Conservation (phyloP, 352 stramenopile species). For the Globisporangium uncinulatum region DNA sequence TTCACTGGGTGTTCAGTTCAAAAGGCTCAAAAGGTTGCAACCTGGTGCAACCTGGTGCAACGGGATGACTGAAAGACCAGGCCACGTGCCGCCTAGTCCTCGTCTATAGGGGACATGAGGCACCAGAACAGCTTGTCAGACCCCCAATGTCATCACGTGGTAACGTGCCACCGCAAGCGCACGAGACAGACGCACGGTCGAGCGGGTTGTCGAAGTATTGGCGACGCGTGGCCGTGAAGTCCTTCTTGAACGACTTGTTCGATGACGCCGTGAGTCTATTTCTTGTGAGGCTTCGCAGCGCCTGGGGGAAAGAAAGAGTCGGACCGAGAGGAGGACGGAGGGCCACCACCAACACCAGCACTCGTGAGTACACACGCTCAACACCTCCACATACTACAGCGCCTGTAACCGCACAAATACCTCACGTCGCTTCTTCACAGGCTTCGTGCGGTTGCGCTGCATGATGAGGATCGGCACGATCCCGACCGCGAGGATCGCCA, state of each 20-base stretch:
- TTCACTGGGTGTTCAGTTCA: too few species aligned
- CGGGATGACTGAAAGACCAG: neutral
- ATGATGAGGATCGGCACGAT: slow-evolving; percentile 64
- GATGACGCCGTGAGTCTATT: slow-evolving; percentile 58
- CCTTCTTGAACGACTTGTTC: slow-evolving; percentile 36
- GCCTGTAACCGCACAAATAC: slow-evolving; percentile 22
- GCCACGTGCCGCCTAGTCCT: neutral
- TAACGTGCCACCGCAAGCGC: neutral
- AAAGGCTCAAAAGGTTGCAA: too few species aligned
- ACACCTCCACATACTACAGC: neutral
- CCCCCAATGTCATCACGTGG: neutral
- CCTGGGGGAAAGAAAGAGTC: slow-evolving; percentile 14
- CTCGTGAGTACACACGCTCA: neutral
- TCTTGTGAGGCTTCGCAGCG: slow-evolving; percentile 65
- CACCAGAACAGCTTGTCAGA: neutral
- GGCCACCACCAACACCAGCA: neutral
- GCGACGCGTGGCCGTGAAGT: slow-evolving; percentile 37
- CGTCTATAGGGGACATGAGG: neutral
- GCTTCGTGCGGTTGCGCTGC: slow-evolving; percentile 68
- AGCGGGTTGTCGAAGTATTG: slow-evolving; percentile 46
- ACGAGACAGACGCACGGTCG: slow-evolving; percentile 13
- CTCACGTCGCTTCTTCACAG: slow-evolving; percentile 68
- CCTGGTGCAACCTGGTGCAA: neutral
- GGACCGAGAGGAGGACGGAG: neutral
- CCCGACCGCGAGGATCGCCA: slow-evolving; percentile 43